Percentiles rank a stretch among this genome's conserved stretches.
Conservation (phyloP, 2,329 filamentous ascomycete species). For the Beauveria bassiana region DNA sequence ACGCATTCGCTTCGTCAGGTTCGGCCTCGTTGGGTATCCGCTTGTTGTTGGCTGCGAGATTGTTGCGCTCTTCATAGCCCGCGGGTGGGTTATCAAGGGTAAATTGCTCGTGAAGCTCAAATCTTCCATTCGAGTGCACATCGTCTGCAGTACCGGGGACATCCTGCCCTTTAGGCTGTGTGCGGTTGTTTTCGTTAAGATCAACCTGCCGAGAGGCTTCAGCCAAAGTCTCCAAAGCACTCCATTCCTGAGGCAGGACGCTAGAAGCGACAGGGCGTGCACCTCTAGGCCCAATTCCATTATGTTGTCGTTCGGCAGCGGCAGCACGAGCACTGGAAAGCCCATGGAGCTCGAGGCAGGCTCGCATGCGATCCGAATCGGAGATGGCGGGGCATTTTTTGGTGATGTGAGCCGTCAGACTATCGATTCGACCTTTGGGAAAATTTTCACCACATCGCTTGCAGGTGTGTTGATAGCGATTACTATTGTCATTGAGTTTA, state of each 20-base stretch:
- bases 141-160: conserved; percentile 20
- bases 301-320: conserved; percentile 23
- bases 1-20: conserved; percentile 14
- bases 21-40: not conserved
- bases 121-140: conserved; percentile 27
- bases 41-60: not conserved
- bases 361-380: conserved; percentile 66
- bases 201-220: conserved; percentile 81
- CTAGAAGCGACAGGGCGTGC: conserved; percentile 22
- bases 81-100: conserved; percentile 48
- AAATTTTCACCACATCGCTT: conserved; percentile 83
- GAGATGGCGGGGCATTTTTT: conserved; percentile 80
- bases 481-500: conserved; percentile 83
- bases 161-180: conserved; percentile 29
- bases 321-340: conserved; percentile 44
- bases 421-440: conserved; percentile 81
- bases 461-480: conserved; percentile 87
- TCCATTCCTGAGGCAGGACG: conserved; percentile 55
- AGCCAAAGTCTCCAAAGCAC: conserved; percentile 76
- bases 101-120: conserved; percentile 53
- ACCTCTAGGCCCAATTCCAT: conserved; percentile 19
- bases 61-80: conserved; percentile 35
- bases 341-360: conserved; percentile 64
- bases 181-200: conserved; percentile 52
- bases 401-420: conserved; percentile 69